These are phyloP conservation scores for Calcarisporium arbuscula DNA, from an alignment of 2,329 filamentous ascomycete genomes.

Conservation along the genomic window DNA sequence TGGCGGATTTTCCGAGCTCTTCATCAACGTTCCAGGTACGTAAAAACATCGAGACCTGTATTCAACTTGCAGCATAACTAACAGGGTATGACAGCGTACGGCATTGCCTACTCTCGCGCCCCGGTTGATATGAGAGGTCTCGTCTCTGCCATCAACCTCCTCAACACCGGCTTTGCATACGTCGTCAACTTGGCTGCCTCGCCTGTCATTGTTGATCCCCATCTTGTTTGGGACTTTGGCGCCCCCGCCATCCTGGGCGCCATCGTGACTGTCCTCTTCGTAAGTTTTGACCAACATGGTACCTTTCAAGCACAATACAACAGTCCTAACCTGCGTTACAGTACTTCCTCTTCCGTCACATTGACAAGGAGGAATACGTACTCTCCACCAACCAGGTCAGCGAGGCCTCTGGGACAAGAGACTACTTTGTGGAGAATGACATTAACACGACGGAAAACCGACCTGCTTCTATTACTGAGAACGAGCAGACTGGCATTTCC, in stretches of 20 bases:
- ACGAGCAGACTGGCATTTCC: neutral
- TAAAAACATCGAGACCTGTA: no score
- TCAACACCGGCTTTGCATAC: slow-evolving; percentile 40
- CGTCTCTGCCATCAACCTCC: slow-evolving; percentile 43
- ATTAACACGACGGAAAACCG: neutral
- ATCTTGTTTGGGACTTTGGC: slow-evolving; percentile 44
- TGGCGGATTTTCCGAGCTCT: slow-evolving; percentile 22
- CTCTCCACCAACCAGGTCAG: slow-evolving; percentile 15
- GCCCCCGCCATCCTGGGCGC: slow-evolving; percentile 39
- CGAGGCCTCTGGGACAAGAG: slow-evolving; percentile 7
- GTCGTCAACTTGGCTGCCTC: slow-evolving; percentile 38
- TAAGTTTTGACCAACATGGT: slow-evolving; percentile 5
- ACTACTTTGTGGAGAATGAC: neutral
- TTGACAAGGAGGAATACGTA: slow-evolving; percentile 18
- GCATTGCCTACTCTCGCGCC: slow-evolving; percentile 44
- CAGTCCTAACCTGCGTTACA: no score
- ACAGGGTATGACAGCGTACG: slow-evolving; percentile 28
- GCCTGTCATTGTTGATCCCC: slow-evolving; percentile 40
- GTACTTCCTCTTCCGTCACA: slow-evolving; percentile 17
- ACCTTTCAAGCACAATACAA: no score
- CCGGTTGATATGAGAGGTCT: slow-evolving; percentile 46
- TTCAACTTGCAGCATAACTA: neutral
- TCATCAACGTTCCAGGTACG: slow-evolving; percentile 19
- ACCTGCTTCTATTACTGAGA: neutral
- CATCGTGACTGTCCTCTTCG: slow-evolving; percentile 35